Percentiles rank a stretch among this genome's conserved stretches.
Evolutionary conservation across 2,329 filamentous ascomycete species (phyloP).

Genomic region (Cladophialophora carrionii): DNA sequence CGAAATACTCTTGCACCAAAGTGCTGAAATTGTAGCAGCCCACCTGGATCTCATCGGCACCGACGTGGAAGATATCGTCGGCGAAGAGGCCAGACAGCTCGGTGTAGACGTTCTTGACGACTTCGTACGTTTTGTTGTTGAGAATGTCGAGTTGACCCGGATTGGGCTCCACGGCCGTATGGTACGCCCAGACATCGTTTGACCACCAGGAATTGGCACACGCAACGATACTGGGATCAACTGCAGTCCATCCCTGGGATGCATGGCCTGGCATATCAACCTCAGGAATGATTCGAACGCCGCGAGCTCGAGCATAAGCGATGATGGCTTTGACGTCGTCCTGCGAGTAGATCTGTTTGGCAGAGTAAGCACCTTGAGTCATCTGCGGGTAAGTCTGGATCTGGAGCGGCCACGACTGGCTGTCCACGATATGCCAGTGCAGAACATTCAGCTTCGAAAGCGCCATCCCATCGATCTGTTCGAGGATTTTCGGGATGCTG

Average conservation of each 20-base stretch:
- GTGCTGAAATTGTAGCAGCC: slow-evolving; percentile 63
- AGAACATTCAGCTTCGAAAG: slow-evolving; percentile 62
- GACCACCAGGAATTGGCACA: slow-evolving; percentile 64
- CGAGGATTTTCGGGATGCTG: slow-evolving; percentile 54
- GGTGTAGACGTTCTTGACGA: slow-evolving; percentile 58
- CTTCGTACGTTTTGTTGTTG: slow-evolving; percentile 60
- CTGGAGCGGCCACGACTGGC: slow-evolving; percentile 60
- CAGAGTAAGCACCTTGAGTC: slow-evolving; percentile 59
- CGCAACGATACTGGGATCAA: slow-evolving; percentile 60
- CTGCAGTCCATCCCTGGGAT: slow-evolving; percentile 59
- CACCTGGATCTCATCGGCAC: slow-evolving; percentile 59
- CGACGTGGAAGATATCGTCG: slow-evolving; percentile 61
- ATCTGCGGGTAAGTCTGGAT: slow-evolving; percentile 57
- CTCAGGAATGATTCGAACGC: slow-evolving; percentile 64
- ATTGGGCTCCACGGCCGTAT: slow-evolving; percentile 61
- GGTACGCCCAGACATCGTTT: slow-evolving; percentile 59
- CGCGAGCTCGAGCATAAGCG: slow-evolving; percentile 57
- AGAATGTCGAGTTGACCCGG: slow-evolving; percentile 61
- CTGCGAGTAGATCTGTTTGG: slow-evolving; percentile 53
- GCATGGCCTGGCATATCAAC: slow-evolving; percentile 66
- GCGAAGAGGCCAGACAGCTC: slow-evolving; percentile 57
- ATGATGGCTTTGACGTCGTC: slow-evolving; percentile 52
- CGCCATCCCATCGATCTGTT: slow-evolving; percentile 60
- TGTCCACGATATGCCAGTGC: slow-evolving; percentile 61
- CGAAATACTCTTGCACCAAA: slow-evolving; percentile 55